Base-by-base conservation (phyloP, 2,329 filamentous ascomycete genomes). In the Clonostachys byssicola region DNA sequence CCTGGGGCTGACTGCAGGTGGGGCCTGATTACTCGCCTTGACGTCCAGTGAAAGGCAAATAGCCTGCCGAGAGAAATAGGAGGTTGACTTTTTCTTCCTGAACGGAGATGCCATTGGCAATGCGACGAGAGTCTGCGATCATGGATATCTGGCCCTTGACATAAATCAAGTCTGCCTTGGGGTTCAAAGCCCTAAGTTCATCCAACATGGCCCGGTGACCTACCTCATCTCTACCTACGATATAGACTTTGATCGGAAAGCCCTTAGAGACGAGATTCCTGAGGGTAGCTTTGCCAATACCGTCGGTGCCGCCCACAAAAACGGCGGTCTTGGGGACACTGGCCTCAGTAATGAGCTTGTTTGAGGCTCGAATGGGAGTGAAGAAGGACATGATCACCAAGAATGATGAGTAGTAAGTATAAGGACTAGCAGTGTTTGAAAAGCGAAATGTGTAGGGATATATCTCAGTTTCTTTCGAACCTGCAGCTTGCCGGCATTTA, bases 91-190 rank as follows among this genome's bases (percentile, higher is more conserved):
- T 14, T 7, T 43, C 41, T 35, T 47, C 45, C 12, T 38, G 14
- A 3, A 13, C 6, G 33, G 45, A 33, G 33, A 47, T 47, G 9
- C 38, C 20, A 18, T 36, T 14, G n/a, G 33, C 18, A 5, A 47
- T 12, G 4, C 45, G 45, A 18, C 30, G 14, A 13, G 35, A 13
- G 12, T 43, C 45, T 17, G 40, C 17, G 14, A 47, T 10, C 30
- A 47, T 12, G 18, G 45, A 43, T 12, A 43, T 30, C 23, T 47
- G 45, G 33, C 45, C 45, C 40, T 47, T 40, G 34, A 47, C 10
- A 20, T 23, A 47, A 34, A 47, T 38, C n/a, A 47, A 13, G n/a
- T 43, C 13, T 5, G 40, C 40, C 9, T 43, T 30, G 34, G 16
- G 12, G 40, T 47, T 47, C 18, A 23, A 20, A 12, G 45, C 45